A percentile compares a stretch with the other conserved stretches of the same genome.
Conservation (phyloP, 2,329 filamentous ascomycete species). For the Blastomyces emzantsi region DNA sequence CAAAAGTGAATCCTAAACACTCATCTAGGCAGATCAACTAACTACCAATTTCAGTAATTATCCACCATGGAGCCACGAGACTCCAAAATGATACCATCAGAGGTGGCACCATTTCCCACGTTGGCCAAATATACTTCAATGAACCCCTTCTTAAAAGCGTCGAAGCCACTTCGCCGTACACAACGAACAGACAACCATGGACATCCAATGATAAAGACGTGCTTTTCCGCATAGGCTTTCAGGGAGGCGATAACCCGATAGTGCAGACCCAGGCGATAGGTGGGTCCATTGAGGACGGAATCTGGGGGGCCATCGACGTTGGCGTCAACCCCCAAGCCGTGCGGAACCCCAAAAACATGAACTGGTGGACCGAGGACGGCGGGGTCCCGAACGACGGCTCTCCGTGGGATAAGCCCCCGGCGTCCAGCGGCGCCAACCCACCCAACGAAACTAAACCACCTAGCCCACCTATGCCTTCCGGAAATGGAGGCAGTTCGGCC, state of each 20-base stretch:
- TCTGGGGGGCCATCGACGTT: slow-evolving; percentile 47
- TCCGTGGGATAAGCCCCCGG: background rate
- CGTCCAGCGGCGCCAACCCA: background rate
- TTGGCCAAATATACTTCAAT: slow-evolving; percentile 58
- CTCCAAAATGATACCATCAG: slow-evolving; percentile 45
- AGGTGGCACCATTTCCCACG: slow-evolving; percentile 47
- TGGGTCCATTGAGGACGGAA: slow-evolving; percentile 42
- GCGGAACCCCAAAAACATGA: slow-evolving; percentile 22
- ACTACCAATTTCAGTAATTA: slow-evolving; percentile 23
- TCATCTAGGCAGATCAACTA: background rate
- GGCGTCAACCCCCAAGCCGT: slow-evolving; percentile 40
- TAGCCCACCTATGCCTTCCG: background rate
- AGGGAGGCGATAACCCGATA: slow-evolving; percentile 48
- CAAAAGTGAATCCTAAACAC: background rate
- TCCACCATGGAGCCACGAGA: slow-evolving; percentile 26
- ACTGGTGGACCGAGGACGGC: slow-evolving; percentile 26
- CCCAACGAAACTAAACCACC: too few species aligned
- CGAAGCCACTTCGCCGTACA: slow-evolving; percentile 41
- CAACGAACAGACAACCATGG: slow-evolving; percentile 38
- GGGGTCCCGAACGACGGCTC: slow-evolving; percentile 18
- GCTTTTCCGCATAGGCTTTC: slow-evolving; percentile 32
- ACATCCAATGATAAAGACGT: slow-evolving; percentile 46
- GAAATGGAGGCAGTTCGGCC: background rate
- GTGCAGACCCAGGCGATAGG: slow-evolving; percentile 51
- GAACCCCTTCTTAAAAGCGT: slow-evolving; percentile 47